Conservation (phyloP, 352 stramenopile genomes). For the Phytopythium kandeliae region DNA sequence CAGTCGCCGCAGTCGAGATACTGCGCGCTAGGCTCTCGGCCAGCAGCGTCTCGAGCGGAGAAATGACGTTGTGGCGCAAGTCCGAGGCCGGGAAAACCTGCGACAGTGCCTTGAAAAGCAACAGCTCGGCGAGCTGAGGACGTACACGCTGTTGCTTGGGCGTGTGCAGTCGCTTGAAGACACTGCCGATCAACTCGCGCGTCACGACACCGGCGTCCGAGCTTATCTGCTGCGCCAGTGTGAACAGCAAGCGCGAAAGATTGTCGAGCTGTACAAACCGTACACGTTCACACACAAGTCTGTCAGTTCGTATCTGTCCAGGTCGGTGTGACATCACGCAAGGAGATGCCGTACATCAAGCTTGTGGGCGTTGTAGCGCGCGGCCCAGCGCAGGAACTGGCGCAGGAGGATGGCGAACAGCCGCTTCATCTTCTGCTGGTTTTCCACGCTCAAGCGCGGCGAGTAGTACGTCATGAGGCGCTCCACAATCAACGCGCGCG, state of each 20-base stretch:
- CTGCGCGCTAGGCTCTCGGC: slow-evolving; percentile 86
- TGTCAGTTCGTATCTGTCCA: not conserved
- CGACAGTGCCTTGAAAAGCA: slow-evolving; percentile 86
- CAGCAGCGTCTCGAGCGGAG: slow-evolving; percentile 88
- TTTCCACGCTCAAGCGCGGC: slow-evolving; percentile 90
- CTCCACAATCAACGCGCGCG: slow-evolving; percentile 86
- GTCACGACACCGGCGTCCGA: slow-evolving; percentile 87
- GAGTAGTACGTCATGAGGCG: slow-evolving; percentile 93
- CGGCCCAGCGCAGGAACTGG: slow-evolving; percentile 90
- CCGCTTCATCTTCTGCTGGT: slow-evolving; percentile 95
- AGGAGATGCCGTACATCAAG: slow-evolving; percentile 35
- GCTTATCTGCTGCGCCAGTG: slow-evolving; percentile 87
- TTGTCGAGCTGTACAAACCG: slow-evolving; percentile 70
- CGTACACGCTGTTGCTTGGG: slow-evolving; percentile 38
- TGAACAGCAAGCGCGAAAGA: slow-evolving; percentile 82
- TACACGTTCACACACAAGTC: slow-evolving; percentile 21
- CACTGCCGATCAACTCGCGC: slow-evolving; percentile 86
- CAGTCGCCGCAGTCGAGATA: not conserved
- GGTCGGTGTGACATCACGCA: too few relatives aligned
- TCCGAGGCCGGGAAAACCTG: slow-evolving; percentile 94
- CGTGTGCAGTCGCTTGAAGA: slow-evolving; percentile 87
- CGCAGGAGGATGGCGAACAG: slow-evolving; percentile 94
- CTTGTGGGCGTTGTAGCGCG: slow-evolving; percentile 65
- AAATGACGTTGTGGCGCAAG: slow-evolving; percentile 92
- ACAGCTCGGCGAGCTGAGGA: slow-evolving; percentile 78